Base-by-base conservation (phyloP, 2,329 filamentous ascomycete genomes). In the Lachnellula arida region DNA sequence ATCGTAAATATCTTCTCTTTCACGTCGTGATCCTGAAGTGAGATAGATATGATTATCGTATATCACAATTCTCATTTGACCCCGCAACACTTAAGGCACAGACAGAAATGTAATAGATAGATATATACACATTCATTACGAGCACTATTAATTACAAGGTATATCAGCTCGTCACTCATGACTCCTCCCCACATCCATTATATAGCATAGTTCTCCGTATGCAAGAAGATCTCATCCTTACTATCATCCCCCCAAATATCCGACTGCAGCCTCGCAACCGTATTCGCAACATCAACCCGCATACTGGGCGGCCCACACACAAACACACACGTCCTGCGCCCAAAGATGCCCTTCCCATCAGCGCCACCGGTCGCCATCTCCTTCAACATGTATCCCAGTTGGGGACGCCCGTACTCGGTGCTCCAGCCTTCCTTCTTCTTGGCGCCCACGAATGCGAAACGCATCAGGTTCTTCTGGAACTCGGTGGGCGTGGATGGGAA, bases 201-300 rank as follows among this genome's bases (percentile, higher is more conserved):
- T 60, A 96, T 78, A 51, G 91, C 89, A 75, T 96, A 97, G 71
- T 97, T 97, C 78, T 97, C 93, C 3, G 92, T 89, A 75, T 97
- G 93, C 71, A 97, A 73, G 71, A 92, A 97, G 53, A 97, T 88
- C 79, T 97, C 93, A 69, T 97, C 92, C 47, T 88, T 81, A 65
- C 81, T 80, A 35, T 86, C 82, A 64, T 91, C 86, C 5, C 81
- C 85, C 87, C 90, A 91, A 49, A 97, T 91, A 71, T 87, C 84
- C 25, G 82, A 82, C 78, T 97, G 93, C 66, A 97, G 74, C 56
- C 81, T 76, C 2, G 93, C 93, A 23, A 96, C 90, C 0, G 89
- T 88, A 63, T 84, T 89, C n/a, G 89, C 86, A 15, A 97, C 92
- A 63, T 91, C 91, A 12, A 92, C 84, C 60, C 93, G 78, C 91